A percentile compares a stretch with the other conserved stretches of the same genome.
These are phyloP conservation scores for Sphaerosporella brunnea DNA, from an alignment of 495 filamentous ascomycete genomes.

Conservation along the genomic window DNA sequence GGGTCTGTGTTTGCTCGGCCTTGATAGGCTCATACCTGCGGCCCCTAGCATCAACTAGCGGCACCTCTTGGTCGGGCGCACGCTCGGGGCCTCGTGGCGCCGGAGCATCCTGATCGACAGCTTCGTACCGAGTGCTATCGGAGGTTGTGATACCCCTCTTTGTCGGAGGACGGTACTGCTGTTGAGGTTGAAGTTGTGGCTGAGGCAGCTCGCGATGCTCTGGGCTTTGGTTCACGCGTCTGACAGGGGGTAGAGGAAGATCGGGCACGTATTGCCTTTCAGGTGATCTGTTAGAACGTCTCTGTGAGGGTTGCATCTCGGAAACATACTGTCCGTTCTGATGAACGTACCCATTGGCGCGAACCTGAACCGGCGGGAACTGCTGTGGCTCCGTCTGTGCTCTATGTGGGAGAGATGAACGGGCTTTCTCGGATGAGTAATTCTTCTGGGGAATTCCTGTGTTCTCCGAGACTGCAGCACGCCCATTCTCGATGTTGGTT, in stretches of 20 bases:
- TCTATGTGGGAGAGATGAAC: neutral
- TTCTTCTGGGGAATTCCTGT: too few relatives aligned
- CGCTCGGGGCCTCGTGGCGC: neutral
- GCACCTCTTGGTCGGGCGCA: neutral
- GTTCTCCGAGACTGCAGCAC: neutral
- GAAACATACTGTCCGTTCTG: neutral
- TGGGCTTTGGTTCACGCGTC: neutral
- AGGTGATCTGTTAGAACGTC: neutral
- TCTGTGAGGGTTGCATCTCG: neutral
- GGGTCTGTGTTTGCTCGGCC: too few relatives aligned
- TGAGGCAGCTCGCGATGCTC: neutral
- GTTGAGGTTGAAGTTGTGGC: too few relatives aligned
- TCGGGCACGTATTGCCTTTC: neutral
- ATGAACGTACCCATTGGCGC: neutral
- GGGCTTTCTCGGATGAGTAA: neutral
- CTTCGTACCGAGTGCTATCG: neutral
- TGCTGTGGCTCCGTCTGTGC: conserved; percentile 1
- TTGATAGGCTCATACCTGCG: conserved; percentile 16
- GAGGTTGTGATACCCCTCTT: neutral
- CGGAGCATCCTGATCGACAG: neutral
- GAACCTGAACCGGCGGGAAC: neutral
- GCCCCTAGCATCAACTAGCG: conserved; percentile 3
- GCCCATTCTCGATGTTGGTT: too few relatives aligned
- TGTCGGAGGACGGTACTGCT: neutral
- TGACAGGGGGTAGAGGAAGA: neutral